These are phyloP conservation scores for Chaetomium strumarium DNA, from an alignment of 2,329 filamentous ascomycete genomes.

Conservation along the genomic window DNA sequence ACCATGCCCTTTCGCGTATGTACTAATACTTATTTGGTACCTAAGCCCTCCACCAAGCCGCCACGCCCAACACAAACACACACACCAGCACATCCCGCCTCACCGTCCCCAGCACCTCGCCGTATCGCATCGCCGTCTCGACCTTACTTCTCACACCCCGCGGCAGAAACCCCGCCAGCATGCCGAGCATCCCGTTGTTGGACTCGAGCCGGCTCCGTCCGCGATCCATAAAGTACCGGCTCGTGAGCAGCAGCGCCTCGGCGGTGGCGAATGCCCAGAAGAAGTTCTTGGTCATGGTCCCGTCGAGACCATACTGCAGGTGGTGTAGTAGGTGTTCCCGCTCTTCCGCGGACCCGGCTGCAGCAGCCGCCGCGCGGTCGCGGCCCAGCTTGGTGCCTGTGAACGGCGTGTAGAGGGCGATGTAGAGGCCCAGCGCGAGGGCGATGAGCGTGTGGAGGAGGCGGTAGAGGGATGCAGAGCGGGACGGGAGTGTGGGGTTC, in stretches of 20 bases:
- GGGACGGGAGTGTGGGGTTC: constrained; percentile 29
- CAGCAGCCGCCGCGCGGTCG: constrained; percentile 25
- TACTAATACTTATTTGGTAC: neutral
- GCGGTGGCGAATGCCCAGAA: constrained; percentile 78
- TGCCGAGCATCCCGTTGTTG: constrained; percentile 58
- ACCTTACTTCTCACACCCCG: constrained; percentile 57
- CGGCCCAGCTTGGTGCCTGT: constrained; percentile 59
- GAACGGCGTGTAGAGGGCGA: constrained; percentile 62
- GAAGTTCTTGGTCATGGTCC: constrained; percentile 43
- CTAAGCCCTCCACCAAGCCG: constrained; percentile 38
- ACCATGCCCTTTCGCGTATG: neutral
- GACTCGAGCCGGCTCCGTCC: constrained; percentile 30
- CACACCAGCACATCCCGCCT: constrained; percentile 68
- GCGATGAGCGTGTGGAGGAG: constrained; percentile 69
- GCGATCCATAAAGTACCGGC: constrained; percentile 64
- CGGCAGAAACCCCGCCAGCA: constrained; percentile 59
- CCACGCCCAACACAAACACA: constrained; percentile 66
- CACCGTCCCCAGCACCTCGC: constrained; percentile 65
- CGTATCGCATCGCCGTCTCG: constrained; percentile 57
- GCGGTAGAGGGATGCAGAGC: constrained; percentile 56
- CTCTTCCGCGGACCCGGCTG: constrained; percentile 5
- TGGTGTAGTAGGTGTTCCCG: neutral
- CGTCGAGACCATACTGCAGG: constrained; percentile 10
- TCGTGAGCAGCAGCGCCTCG: constrained; percentile 66
- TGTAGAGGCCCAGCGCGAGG: constrained; percentile 63